These are phyloP conservation scores for Peterozyma toletana DNA, from an alignment of 805 yeast species.

Conservation along the genomic window DNA sequence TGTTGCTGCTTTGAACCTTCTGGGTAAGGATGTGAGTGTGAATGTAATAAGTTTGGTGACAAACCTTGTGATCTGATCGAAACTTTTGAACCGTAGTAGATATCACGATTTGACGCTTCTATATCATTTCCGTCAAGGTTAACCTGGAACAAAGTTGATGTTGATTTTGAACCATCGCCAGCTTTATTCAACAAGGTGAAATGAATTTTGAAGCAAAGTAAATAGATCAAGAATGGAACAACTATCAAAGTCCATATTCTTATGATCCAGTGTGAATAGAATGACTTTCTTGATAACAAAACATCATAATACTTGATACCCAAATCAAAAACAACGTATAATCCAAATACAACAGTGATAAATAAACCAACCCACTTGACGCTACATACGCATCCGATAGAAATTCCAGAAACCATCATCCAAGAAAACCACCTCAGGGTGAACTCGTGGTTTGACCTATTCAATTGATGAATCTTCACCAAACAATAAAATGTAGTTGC, in stretches of 20 bases:
- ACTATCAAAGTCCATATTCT: constrained; percentile 61
- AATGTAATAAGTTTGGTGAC: constrained; percentile 74
- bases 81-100: constrained; percentile 47
- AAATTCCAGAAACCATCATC: constrained; percentile 55
- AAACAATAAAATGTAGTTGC: constrained; percentile 60
- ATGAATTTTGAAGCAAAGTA: constrained; percentile 73
- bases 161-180: constrained; percentile 68
- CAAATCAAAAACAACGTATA: constrained; percentile 50
- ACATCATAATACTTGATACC: constrained; percentile 33
- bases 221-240: constrained; percentile 64
- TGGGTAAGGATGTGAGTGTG: constrained; percentile 82
- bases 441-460: constrained; percentile 29
- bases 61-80: constrained; percentile 67
- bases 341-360: constrained; percentile 52
- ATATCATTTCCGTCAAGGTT: constrained; percentile 61
- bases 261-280: constrained; percentile 62
- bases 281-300: constrained; percentile 22
- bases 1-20: constrained; percentile 94
- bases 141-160: constrained; percentile 81
- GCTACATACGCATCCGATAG: constrained; percentile 78
- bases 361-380: constrained; percentile 84
- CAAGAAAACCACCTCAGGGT: constrained; percentile 38
- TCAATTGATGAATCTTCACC: constrained; percentile 43
- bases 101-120: constrained; percentile 55
- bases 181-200: constrained; percentile 67